Evolutionary conservation across 1,139 yeast species (phyloP), one percentile per base, ranked within the genome.

Genomic region (Casaregolazyma lundiana): DNA sequence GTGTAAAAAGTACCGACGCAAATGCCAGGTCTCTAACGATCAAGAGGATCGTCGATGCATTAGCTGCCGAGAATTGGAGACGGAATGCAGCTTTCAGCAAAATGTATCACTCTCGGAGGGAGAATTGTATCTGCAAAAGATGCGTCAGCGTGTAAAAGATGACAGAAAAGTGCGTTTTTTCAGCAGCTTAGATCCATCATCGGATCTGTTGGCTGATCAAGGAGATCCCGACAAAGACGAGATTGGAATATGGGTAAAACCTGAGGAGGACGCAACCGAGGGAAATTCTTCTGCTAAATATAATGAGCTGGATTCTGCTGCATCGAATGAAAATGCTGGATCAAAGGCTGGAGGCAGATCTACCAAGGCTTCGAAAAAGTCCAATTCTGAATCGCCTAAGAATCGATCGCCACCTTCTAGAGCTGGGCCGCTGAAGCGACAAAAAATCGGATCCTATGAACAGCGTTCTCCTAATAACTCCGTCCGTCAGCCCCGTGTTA

Each of bases 1-100:
- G 46, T 73, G 78, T 56, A 66, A 76, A n/a, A 52, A 58, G 29
- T 68, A 67, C 44, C 57, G 60, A 45, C 20, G 45, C 35, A 45
- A 55, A 34, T 52, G 55, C 35, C 34, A 42, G 2, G 45, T 51
- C 2, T 41, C 48, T 22, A 41, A 41, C 11, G 43, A 41, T 32
- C 39, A 35, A 15, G 35, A 44, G 24, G 50, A 44, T 16, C 44
- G 40, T 13, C 46, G 54, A 15, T 55, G 58, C 38, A 26, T 36
- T 30, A 44, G 53, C 7, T 53, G 56, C 26, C 29, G 32, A 17
- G 52, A 51, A 26, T 22, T 45, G 22, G 50, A 39, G 2, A 32
- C 50, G 16, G 40, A 41, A 20, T 53, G 57, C 43, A 50, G 55
- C 38, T 35, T 40, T 30, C 35, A 38, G 35, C 49, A 38, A 18